A percentile compares a stretch with the other conserved stretches of the same genome.
These are phyloP conservation scores for Besnoitia besnoiti DNA, from an alignment of 169 alveolate species.

Conservation along the genomic window DNA sequence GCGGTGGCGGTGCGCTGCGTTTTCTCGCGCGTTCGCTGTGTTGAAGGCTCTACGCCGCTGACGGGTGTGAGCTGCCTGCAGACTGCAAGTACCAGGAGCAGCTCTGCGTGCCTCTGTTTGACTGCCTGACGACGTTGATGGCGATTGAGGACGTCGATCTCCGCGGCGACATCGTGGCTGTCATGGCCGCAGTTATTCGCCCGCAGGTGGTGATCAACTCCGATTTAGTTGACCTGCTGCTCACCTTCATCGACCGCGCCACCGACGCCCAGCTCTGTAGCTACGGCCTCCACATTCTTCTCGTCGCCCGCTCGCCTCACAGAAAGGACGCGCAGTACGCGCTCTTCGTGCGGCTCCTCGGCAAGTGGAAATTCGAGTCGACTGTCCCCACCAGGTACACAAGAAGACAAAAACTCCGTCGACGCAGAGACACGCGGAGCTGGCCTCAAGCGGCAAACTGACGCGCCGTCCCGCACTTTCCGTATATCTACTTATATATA, in stretches of 20 bases:
- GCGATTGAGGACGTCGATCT: constrained; percentile 66
- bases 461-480: background rate
- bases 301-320: constrained; percentile 71
- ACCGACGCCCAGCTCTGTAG: constrained; percentile 52
- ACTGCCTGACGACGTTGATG: constrained; percentile 67
- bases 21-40: no score
- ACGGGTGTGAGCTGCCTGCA: background rate
- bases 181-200: constrained; percentile 68
- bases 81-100: constrained; percentile 68
- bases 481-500: background rate
- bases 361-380: constrained; percentile 68
- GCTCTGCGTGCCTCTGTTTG: constrained; percentile 62
- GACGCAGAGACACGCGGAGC: background rate
- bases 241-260: constrained; percentile 45
- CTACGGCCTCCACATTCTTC: constrained; percentile 67
- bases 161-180: constrained; percentile 67
- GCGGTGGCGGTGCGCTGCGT: no score
- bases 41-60: no score
- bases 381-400: constrained; percentile 54
- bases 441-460: background rate
- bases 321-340: constrained; percentile 61
- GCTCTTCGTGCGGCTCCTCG: constrained; percentile 51
- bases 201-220: constrained; percentile 71
- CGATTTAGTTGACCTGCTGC: constrained; percentile 64
- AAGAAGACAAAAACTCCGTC: background rate